Evolutionary conservation across 805 yeast species (phyloP).

Genomic region (Tetrapisispora namnaoensis): DNA sequence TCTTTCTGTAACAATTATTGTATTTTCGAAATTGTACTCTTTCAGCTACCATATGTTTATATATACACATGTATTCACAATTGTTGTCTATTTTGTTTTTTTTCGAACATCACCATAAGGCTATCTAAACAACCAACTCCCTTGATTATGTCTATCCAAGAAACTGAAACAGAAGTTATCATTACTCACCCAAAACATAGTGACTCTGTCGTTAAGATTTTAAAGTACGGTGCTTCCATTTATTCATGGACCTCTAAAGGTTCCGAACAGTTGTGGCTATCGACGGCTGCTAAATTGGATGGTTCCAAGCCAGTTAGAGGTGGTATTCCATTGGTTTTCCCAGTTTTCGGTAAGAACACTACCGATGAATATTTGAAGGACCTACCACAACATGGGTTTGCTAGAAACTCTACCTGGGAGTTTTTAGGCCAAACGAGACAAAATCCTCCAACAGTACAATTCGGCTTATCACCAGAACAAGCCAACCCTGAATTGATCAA

Average conservation of each 20-base stretch:
- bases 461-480: slow-evolving; percentile 81
- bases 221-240: slow-evolving; percentile 84
- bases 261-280: slow-evolving; percentile 76
- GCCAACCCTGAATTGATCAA: slow-evolving; percentile 63
- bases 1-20: too few relatives aligned
- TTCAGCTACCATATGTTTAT: too few relatives aligned
- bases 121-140: not conserved
- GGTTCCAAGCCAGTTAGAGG: slow-evolving; percentile 95
- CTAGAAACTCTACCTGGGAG: slow-evolving; percentile 86
- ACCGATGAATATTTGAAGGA: slow-evolving; percentile 47
- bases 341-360: slow-evolving; percentile 72
- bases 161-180: slow-evolving; percentile 51
- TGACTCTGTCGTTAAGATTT: slow-evolving; percentile 51
- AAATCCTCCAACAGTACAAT: slow-evolving; percentile 71
- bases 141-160: slow-evolving; percentile 48
- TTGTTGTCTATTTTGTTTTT: too few relatives aligned
- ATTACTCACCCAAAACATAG: slow-evolving; percentile 45
- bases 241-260: slow-evolving; percentile 69
- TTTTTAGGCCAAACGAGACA: slow-evolving; percentile 75
- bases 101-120: too few relatives aligned
- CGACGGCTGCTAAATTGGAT: slow-evolving; percentile 70
- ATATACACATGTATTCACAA: too few relatives aligned
- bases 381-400: slow-evolving; percentile 95
- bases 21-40: too few relatives aligned
- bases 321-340: slow-evolving; percentile 94